Evolutionary conservation across 108 stramenopile species (phyloP), one percentile per base, ranked within the genome.

Genomic region (Fragilariopsis cylindrus): DNA sequence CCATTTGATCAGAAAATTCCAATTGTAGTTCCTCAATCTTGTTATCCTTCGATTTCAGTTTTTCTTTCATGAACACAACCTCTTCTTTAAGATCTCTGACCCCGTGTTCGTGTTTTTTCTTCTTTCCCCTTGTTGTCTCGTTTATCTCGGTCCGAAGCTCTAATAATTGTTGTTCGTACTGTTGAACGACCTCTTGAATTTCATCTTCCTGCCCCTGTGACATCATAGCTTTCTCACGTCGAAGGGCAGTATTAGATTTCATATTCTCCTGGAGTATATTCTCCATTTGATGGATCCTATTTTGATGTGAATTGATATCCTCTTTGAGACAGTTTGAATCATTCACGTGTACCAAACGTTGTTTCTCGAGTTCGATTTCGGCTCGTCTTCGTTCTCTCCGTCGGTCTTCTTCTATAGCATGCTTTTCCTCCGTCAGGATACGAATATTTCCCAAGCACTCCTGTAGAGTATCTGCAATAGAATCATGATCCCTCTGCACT

Each of bases 1-100:
- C 62, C 74, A 81, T 81, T 70, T 81, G 80, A 16, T 69, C 80
- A 48, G 75, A 75, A 48, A 81, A 76, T 68, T 81, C 80, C 7
- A 41, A 47, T 69, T 76, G 58, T 13, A 81, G 54, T 53, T 52
- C 48, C 2, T 4, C 21, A 50, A 81, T 69, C 5, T 54, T 8
- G 4, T 47, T 52, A 41, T 81, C 75, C 71, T 72, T 81, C 45
- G 75, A 70, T 65, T 76, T 44, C 11, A 76, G 30, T 16, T 76
- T 69, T 15, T 72, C 75, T 50, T 58, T 76, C 67, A 68, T 48
- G 3, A 30, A 40, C 48, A 46, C 11, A 0, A 76, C 4, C 42
- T 74, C 44, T 18, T 42, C 53, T 49, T 39, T 3, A n/a, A 66
- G 4, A 11, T 56, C 46, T 9, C 13, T 18, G 12, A n/a, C 13